Conservation (phyloP, 805 yeast genomes). For the Cyberlindnera lachancei region DNA sequence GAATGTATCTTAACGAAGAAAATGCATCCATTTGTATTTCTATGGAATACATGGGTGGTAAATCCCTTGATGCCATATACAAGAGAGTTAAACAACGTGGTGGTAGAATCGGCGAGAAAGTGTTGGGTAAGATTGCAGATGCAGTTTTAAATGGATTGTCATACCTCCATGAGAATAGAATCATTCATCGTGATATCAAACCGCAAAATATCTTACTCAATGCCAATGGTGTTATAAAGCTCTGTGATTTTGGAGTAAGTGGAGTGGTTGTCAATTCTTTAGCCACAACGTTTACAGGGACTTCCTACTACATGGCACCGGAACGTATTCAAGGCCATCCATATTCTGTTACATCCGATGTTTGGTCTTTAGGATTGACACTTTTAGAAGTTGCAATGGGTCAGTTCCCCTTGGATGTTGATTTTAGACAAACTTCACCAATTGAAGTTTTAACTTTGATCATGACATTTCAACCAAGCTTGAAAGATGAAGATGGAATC, state of each 20-base stretch:
- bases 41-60: constrained; percentile 97
- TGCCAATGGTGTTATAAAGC: constrained; percentile 70
- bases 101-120: constrained; percentile 88
- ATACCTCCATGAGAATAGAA: constrained; percentile 78
- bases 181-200: constrained; percentile 92
- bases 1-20: constrained; percentile 75
- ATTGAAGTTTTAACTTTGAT: constrained; percentile 80
- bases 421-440: constrained; percentile 50
- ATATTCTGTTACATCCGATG: constrained; percentile 90
- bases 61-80: constrained; percentile 86
- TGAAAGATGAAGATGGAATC: constrained; percentile 66
- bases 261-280: constrained; percentile 94
- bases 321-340: constrained; percentile 95
- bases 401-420: constrained; percentile 62
- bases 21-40: constrained; percentile 83
- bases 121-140: constrained; percentile 83
- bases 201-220: constrained; percentile 89
- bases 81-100: constrained; percentile 64
- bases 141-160: constrained; percentile 79
- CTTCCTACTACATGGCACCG: constrained; percentile 98
- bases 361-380: constrained; percentile 94
- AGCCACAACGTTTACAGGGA: constrained; percentile 95
- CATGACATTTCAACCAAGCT: constrained; percentile 71
- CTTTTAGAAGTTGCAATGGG: constrained; percentile 89
- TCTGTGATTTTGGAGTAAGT: constrained; percentile 96